Base-by-base conservation (phyloP, 768 basidiomycete species). In the Rhizopogon vulgaris region DNA sequence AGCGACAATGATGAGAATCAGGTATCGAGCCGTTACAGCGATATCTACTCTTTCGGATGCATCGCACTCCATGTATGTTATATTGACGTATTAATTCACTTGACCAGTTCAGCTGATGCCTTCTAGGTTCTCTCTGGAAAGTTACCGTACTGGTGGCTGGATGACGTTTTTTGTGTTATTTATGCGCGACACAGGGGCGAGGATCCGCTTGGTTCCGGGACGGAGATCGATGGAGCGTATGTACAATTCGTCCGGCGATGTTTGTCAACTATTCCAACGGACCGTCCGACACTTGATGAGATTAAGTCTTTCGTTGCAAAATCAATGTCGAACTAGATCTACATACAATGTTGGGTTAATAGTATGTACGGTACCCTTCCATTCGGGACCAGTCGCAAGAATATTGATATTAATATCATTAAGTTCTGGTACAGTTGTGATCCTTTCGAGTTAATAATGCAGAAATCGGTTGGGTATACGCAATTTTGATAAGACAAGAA, bases 21-120 rank as follows among this genome's bases (percentile, higher is more conserved):
- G 0, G 14, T 15, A 17, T 49, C 48, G 6, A 49, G 7, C 6
- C 7, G 9, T 25, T 54, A 11, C 22, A 73, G 63, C 51, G 76
- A 78, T 60, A 69, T 76, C 15, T 78, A 69, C 10, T 75, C 75
- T 1, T 73, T 73, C 52, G 74, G 74, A 6, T 71, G 73, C 53
- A 68, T 75, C 22, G 55, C 58, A 25, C 22, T 52, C 17, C 51
- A 55, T 52, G 54, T 46, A 73, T 17, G 39, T 24, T 14, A 8
- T 70, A 58, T 66, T 74, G 43, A 24, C 22, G 14, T 15, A 8
- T 34, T 6, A 34, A 22, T 14, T 15, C 18, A 71, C 73, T 27
- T n/a, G 4, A 22, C 3, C 32, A 45, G 17, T 45, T 30, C 17
- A 15, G 9, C 45, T 46, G 14, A 46, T 46, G 14, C 18, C 30